Conservation (phyloP, 2,329 filamentous ascomycete species). For the Fusarium mundagurra region DNA sequence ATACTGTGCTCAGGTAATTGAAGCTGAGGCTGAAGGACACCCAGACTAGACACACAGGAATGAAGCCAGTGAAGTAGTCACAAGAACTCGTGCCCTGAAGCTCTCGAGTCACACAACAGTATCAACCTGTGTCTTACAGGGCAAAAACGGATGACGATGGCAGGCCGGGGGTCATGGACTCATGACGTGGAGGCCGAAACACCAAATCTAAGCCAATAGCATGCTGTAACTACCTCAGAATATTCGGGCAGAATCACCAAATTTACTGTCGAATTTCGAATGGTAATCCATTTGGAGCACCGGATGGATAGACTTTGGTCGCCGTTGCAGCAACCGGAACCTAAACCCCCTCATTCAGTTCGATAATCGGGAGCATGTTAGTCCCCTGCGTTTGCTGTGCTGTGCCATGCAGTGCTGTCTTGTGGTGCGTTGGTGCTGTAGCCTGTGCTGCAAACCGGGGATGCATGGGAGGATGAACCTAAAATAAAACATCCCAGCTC, state of each 20-base stretch:
- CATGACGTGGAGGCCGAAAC: conserved; percentile 20
- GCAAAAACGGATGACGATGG: conserved; percentile 33
- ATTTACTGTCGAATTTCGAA: neutral
- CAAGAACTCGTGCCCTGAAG: neutral
- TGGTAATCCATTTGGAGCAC: neutral
- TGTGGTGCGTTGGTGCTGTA: neutral
- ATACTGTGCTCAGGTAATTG: neutral
- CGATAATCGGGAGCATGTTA: neutral
- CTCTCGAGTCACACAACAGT: conserved; percentile 5
- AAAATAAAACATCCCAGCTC: conserved; percentile 6
- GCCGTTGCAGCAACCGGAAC: neutral
- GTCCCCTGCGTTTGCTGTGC: neutral
- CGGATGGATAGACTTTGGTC: neutral
- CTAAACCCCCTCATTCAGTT: neutral
- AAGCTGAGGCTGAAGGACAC: too few relatives aligned
- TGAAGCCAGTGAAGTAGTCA: neutral
- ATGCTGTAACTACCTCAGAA: neutral
- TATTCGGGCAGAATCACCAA: neutral
- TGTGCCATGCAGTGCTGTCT: neutral
- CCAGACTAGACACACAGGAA: neutral
- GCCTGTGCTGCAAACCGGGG: neutral
- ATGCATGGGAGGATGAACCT: neutral
- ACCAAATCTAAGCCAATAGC: neutral
- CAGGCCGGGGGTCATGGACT: conserved; percentile 15
- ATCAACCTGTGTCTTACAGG: neutral